Percentiles rank a stretch among this genome's conserved stretches.
phyloP scores from a whole-genome alignment of 169 alveolate genomes.

The Theileria orientalis region DNA sequence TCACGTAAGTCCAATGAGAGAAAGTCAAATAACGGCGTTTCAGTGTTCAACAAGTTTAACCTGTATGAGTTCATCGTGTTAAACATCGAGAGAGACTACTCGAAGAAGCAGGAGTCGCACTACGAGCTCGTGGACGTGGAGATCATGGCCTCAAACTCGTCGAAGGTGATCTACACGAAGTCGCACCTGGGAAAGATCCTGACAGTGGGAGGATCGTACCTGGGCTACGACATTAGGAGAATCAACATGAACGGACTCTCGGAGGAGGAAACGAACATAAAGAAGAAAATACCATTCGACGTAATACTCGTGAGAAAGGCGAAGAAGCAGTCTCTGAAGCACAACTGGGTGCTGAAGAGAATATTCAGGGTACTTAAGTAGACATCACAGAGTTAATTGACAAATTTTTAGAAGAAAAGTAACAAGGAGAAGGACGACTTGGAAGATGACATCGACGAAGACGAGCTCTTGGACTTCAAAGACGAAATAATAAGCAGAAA shows the following conservation, averaged over 20 bases:
- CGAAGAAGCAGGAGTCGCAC: conserved; percentile 15
- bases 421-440: conserved; percentile 28
- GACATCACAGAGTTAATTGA: too few species aligned
- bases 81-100: conserved; percentile 50
- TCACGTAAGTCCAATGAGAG: conserved; percentile 36
- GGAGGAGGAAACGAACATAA: conserved; percentile 60
- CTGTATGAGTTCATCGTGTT: conserved; percentile 55
- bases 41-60: conserved; percentile 63
- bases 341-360: conserved; percentile 65
- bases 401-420: conserved; percentile 12
- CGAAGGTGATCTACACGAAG: conserved; percentile 55
- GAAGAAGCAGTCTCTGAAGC: conserved; percentile 30
- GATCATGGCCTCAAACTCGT: conserved; percentile 56
- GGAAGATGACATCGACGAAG: conserved; percentile 61
- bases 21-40: background rate
- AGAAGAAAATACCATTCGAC: conserved; percentile 53
- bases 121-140: conserved; percentile 67
- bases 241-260: conserved; percentile 61
- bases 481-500: conserved; percentile 53
- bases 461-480: conserved; percentile 62
- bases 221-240: conserved; percentile 58
- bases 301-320: conserved; percentile 59
- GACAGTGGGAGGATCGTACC: conserved; percentile 52
- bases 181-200: conserved; percentile 59
- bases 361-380: conserved; percentile 20